Base-by-base conservation (phyloP, 2,329 filamentous ascomycete genomes). In the Xylariaceae sp. region DNA sequence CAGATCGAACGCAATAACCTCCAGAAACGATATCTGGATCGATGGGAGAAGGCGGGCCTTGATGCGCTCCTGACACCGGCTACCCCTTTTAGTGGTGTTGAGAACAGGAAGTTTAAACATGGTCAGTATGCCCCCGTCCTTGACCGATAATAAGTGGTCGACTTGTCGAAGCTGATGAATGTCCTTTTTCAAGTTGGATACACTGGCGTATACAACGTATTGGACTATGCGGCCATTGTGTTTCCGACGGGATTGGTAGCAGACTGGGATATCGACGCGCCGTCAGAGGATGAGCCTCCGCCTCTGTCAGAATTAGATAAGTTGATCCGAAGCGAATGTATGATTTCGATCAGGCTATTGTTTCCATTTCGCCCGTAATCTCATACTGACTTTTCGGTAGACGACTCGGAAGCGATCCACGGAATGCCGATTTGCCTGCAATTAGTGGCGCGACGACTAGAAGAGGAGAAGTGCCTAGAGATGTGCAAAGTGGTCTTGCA, bases 31-130 rank as follows among this genome's bases (percentile, higher is more conserved):
- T 79, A 80, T 54, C 69, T 80, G 0, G 76, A 80, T 47, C 72
- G 76, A 2, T 81, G 78, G 79, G 74, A 74, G 39, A 69, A 67
- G 51, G 74, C 75, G 0, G 77, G 75, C 1, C 79, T 87, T 6
- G 87, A 89, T 67, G 84, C 84, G 1, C 78, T 89, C 7, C 69
- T 89, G 1, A 83, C 82, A 54, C 86, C 87, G 0, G 79, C 77
- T 0, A 78, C 76, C 37, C 76, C 78, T 0, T 80, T 76, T 53
- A 74, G 73, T 47, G 73, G 72, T 0, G 74, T 75, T 35, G 75
- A 77, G 67, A 73, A 77, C 51, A 77, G 76, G 3, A 70, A 70
- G 1, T 78, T 79, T 47, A 74, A 71, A 66, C 76, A 80, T 44
- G 73, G 77, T 77, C 51, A 66, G 75, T 68, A 17, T 9, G 8